These are phyloP conservation scores for Zygoascus tannicola DNA, from an alignment of 805 yeast species.

Conservation along the genomic window DNA sequence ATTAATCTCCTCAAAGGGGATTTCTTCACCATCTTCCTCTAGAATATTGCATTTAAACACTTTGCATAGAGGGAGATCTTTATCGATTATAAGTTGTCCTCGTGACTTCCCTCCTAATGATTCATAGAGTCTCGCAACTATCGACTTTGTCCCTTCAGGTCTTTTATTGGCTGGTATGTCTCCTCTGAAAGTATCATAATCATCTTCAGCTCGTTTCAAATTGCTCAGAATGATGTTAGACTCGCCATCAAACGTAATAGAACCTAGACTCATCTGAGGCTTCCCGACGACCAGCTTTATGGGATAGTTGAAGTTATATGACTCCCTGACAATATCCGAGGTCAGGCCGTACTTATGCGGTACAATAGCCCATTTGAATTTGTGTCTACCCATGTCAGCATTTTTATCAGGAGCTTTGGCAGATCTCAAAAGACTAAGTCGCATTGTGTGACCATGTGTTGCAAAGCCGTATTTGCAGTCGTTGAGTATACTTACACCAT, in stretches of 20 bases:
- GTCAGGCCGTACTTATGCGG: slow-evolving; percentile 70
- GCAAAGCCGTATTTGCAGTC: slow-evolving; percentile 87
- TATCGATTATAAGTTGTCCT: slow-evolving; percentile 42
- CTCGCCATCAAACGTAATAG: slow-evolving; percentile 34
- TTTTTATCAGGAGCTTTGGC: slow-evolving; percentile 90
- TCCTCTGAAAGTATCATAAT: slow-evolving; percentile 34
- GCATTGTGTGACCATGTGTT: slow-evolving; percentile 81
- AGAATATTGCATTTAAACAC: slow-evolving; percentile 35
- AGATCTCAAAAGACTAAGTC: slow-evolving; percentile 75
- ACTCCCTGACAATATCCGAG: slow-evolving; percentile 58
- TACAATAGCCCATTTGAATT: slow-evolving; percentile 68
- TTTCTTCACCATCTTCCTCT: slow-evolving; percentile 18
- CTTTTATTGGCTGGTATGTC: slow-evolving; percentile 27
- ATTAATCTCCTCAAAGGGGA: too few species aligned
- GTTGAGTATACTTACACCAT: slow-evolving; percentile 80
- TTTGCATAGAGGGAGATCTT: slow-evolving; percentile 44
- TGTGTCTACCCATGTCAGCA: slow-evolving; percentile 91
- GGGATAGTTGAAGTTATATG: slow-evolving; percentile 67
- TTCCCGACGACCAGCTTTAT: slow-evolving; percentile 21
- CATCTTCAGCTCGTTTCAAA: slow-evolving; percentile 82
- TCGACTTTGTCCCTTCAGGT: slow-evolving; percentile 37
- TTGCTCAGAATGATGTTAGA: slow-evolving; percentile 59
- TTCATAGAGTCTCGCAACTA: slow-evolving; percentile 72
- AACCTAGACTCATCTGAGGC: slow-evolving; percentile 5
- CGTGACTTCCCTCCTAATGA: slow-evolving; percentile 67